Conservation (phyloP, 2,329 filamentous ascomycete genomes). For the Verruconis gallopava region DNA sequence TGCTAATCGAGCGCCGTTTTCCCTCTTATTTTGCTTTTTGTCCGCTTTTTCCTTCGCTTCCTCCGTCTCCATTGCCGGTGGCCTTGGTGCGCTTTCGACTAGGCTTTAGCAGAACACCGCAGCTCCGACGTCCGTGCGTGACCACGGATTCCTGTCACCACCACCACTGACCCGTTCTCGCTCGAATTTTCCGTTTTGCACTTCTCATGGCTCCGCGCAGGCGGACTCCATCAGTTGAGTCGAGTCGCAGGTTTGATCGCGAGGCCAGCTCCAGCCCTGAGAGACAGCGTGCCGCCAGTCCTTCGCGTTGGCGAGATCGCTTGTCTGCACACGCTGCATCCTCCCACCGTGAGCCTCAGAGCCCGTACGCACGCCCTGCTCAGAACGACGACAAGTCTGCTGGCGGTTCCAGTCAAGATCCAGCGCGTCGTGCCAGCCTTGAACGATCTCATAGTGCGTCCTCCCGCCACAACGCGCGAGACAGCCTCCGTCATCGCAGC, state of each 20-base stretch:
- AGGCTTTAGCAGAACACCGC: neutral
- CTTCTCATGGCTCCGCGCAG: slow-evolving; percentile 7
- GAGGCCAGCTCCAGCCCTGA: slow-evolving; percentile 5
- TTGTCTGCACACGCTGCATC: neutral
- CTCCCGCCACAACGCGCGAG: slow-evolving; percentile 12
- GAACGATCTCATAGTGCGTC: slow-evolving; percentile 11
- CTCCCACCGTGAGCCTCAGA: neutral
- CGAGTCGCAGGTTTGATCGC: slow-evolving; percentile 2
- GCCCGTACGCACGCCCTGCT: neutral
- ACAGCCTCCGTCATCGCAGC: slow-evolving; percentile 22
- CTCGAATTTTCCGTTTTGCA: slow-evolving; percentile 1
- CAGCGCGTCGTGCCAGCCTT: slow-evolving; percentile 22
- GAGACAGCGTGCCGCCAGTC: slow-evolving; percentile 4
- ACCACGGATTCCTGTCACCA: slow-evolving; percentile 3
- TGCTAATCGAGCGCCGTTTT: too few relatives aligned
- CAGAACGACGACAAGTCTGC: slow-evolving; percentile 1
- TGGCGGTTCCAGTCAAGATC: slow-evolving; percentile 13
- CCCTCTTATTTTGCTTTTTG: too few relatives aligned
- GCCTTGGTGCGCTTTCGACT: neutral
- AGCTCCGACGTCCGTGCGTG: neutral
- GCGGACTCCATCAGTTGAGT: slow-evolving; percentile 9
- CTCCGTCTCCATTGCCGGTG: too few relatives aligned
- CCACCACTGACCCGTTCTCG: slow-evolving; percentile 1
- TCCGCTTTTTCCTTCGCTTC: too few relatives aligned
- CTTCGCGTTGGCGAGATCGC: slow-evolving; percentile 2